Evolutionary conservation across 257 asterid genomes (phyloP).

Genomic region (Nyctanthes arbortristis): DNA sequence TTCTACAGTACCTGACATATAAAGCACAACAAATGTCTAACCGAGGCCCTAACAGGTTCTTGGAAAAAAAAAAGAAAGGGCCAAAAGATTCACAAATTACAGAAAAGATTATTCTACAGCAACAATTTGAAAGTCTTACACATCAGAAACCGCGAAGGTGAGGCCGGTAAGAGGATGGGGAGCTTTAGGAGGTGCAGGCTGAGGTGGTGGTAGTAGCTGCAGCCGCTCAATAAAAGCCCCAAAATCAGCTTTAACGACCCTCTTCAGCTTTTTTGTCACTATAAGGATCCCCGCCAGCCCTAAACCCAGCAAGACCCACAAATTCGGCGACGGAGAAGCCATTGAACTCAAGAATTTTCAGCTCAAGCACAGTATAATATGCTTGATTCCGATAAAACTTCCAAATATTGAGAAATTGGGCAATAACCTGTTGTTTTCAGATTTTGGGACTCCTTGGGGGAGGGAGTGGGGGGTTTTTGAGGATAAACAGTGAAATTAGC

Average conservation of each 20-base stretch:
- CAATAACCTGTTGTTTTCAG: not conserved
- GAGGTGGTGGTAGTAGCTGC: constrained; percentile 98
- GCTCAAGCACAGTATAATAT: constrained; percentile 3
- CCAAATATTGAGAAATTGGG: not conserved
- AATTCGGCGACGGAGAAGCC: constrained; percentile 76
- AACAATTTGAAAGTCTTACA: constrained; percentile 41
- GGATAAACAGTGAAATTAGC: not conserved
- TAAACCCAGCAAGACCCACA: constrained; percentile 90
- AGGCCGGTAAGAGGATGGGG: constrained; percentile 92
- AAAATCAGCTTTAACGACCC: constrained; percentile 72
- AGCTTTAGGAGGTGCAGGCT: constrained; percentile 96
- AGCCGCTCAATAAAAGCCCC: constrained; percentile 89
- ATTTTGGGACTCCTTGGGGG: not conserved
- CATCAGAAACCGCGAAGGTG: constrained; percentile 84
- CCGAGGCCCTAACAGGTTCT: not conserved
- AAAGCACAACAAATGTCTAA: not conserved
- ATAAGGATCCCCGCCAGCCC: constrained; percentile 91
- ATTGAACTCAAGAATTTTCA: constrained; percentile 33
- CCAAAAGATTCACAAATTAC: constrained; percentile 4
- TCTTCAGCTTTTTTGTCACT: constrained; percentile 81
- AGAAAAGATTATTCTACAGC: not conserved
- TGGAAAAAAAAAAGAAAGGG: not conserved
- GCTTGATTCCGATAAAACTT: not conserved
- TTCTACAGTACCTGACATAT: not conserved
- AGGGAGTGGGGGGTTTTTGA: not conserved